Base-by-base conservation (phyloP, 2,329 filamentous ascomycete genomes). In the Pyricularia sp. region DNA sequence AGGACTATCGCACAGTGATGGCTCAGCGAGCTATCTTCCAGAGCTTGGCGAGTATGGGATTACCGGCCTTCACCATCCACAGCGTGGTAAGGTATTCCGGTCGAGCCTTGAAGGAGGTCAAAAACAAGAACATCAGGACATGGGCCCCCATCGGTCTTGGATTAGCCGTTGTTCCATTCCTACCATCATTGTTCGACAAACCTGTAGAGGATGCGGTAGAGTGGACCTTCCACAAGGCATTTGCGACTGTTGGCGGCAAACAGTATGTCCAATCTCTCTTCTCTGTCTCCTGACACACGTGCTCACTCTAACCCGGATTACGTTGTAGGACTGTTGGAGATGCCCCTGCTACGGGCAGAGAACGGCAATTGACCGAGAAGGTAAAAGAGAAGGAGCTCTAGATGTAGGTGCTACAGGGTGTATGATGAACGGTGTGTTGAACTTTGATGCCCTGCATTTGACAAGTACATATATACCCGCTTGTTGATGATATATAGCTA, bases 51-150 rank as follows among this genome's bases (percentile, higher is more conserved):
- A 91, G 87, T 71, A 99, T 99, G 94, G 94, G 91, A 1, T 76
- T 97, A 69, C 94, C 93, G 0, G 93, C 93, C 0, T 91, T 97
- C 68, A 96, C 92, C 0, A 96, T 97, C 66, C 93, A 97, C 76
- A 92, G 88, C 67, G 88, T 97, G 6, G 94, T 99, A 63, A 85
- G 87, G 67, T 97, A 99, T 73, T 93, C 90, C 0, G 92, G 94
- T 0, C 82, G 81, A 53, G 91, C 91, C n/a, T 75, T 99, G 79
- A 96, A 93, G 78, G 81, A 90, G 70, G 81, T 82, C 24, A 93
- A 94, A 81, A 96, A 89, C 72, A 80, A 82, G 66, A 84, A 78
- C 4, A 66, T 97, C 28, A 81, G 93, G 70, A 94, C 91, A 0
- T 99, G 90, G 88, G 89, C 84, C 0, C 94, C 94, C 0, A 96